These are phyloP conservation scores for Arthrobotrys sphaeroides DNA, from an alignment of 2,329 filamentous ascomycete genomes.

Conservation along the genomic window DNA sequence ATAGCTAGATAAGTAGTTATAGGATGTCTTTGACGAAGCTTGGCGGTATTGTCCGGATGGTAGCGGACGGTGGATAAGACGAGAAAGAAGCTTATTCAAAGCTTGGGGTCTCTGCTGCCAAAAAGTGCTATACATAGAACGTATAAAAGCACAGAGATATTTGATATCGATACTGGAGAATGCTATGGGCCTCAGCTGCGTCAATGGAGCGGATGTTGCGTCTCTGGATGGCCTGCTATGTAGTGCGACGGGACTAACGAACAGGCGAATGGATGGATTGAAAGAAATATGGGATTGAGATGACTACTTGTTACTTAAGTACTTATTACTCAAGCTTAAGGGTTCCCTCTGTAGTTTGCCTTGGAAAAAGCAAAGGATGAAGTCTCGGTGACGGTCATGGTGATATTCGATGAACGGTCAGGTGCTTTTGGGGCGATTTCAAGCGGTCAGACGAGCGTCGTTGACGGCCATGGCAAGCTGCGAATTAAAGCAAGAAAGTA, in stretches of 20 bases:
- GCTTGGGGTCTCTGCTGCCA: neutral
- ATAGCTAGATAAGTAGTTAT: neutral
- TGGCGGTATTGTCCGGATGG: neutral
- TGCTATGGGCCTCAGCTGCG: too few relatives aligned
- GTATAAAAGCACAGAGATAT: too few relatives aligned
- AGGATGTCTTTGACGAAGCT: neutral
- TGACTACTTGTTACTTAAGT: neutral
- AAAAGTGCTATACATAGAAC: neutral
- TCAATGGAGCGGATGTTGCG: conserved; percentile 8
- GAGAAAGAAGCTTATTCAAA: neutral
- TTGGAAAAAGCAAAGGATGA: conserved; percentile 52
- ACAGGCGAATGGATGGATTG: too few relatives aligned
- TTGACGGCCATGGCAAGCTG: conserved; percentile 42
- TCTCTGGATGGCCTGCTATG: neutral
- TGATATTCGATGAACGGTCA: conserved; percentile 17
- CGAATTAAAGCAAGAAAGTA: too few relatives aligned
- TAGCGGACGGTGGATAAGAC: neutral
- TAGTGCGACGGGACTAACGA: too few relatives aligned
- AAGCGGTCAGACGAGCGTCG: conserved; percentile 32
- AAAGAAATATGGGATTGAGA: neutral
- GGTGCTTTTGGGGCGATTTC: conserved; percentile 9
- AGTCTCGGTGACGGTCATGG: conserved; percentile 47
- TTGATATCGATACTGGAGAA: too few relatives aligned
- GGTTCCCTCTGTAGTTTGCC: conserved; percentile 50
- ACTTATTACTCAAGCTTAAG: too few relatives aligned